Evolutionary conservation across 805 yeast species (phyloP), one percentile per base, ranked within the genome.

Genomic region (Teunomyces aglyptinius): DNA sequence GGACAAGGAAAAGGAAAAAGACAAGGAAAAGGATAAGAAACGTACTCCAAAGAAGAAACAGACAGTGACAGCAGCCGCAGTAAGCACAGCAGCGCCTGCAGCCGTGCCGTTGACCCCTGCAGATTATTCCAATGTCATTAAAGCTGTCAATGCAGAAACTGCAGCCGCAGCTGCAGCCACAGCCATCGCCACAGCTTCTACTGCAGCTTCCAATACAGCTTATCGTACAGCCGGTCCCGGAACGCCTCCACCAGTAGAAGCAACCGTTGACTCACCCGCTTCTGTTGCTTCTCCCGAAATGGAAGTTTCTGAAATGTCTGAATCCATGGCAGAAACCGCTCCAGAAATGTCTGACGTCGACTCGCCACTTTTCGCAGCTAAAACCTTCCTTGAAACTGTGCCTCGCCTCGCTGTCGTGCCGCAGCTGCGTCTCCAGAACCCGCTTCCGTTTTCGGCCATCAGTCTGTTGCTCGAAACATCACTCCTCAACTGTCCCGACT

Each of bases 401-500:
- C 53, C 63, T 10, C 50, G 63, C 12, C 49, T 64, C 10, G 49
- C 63, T 2, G 56, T 61, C 33, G 57, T 69, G 26, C 61, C 68
- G 2, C 81, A 49, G 61, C 65, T 61, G 28, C 68, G 86, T 36
- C 61, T 81, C 31, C 62, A 62, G 27, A 72, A 77, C 44, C 85
- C 88, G 19, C 72, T 80, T 22, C 73, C 83, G 13, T 70, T 80
- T 49, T 73, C 74, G 24, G 62, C 78, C 2, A 81, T 87, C 19
- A 69, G 78, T 42, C 75, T 76, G 48, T 71, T 80, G 55, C 71
- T 92, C 53, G 95, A 89, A 61, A 78, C 86, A 1, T 90, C 97
- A 2, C 73, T 89, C 49, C 71, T 88, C 55, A 86, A 87, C 58
- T 89, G 97, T 63, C 98, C 99, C 0, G 98, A 94, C 67, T 88